Evolutionary conservation across 1,284 basidiomycete species (phyloP).

Genomic region (Pterulicium gracile): DNA sequence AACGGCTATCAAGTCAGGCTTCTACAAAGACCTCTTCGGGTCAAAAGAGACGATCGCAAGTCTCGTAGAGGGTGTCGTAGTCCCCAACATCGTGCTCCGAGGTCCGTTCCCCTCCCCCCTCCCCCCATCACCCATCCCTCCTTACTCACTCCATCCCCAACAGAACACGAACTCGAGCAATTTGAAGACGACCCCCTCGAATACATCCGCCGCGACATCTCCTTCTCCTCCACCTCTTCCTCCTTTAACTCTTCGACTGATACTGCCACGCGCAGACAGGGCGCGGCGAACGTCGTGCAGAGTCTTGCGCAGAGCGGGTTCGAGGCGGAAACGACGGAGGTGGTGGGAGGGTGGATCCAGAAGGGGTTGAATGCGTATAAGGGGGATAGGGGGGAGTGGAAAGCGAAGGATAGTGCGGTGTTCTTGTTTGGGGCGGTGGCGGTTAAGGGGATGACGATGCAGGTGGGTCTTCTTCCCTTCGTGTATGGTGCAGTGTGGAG

Average conservation of each 20-base stretch:
- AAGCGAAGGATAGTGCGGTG: constrained; percentile 92
- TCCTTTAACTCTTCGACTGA: constrained; percentile 40
- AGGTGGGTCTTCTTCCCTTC: constrained; percentile 32
- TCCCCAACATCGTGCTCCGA: constrained; percentile 86
- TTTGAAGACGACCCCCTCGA: constrained; percentile 98
- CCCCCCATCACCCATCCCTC: constrained; percentile 1
- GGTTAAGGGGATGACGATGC: constrained; percentile 74
- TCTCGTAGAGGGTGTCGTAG: constrained; percentile 83
- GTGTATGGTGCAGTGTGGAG: background rate
- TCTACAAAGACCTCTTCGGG: constrained; percentile 61
- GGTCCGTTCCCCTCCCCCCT: background rate
- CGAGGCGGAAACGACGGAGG: constrained; percentile 75
- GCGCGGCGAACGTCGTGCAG: constrained; percentile 87
- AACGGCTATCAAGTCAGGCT: constrained; percentile 81
- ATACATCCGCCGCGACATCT: constrained; percentile 85
- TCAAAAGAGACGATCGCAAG: constrained; percentile 74
- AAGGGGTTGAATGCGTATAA: constrained; percentile 58
- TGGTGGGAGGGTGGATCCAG: constrained; percentile 78
- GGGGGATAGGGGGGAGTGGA: constrained; percentile 64
- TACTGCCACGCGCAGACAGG: constrained; percentile 75
- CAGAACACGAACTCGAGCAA: constrained; percentile 84
- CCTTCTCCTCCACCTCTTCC: constrained; percentile 45
- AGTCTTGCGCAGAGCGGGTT: constrained; percentile 74
- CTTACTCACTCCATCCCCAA: constrained; percentile 9
- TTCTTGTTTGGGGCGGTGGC: constrained; percentile 91